Evolutionary conservation across 352 stramenopile species (phyloP).

Genomic region (Pilasporangium apinafurcum): DNA sequence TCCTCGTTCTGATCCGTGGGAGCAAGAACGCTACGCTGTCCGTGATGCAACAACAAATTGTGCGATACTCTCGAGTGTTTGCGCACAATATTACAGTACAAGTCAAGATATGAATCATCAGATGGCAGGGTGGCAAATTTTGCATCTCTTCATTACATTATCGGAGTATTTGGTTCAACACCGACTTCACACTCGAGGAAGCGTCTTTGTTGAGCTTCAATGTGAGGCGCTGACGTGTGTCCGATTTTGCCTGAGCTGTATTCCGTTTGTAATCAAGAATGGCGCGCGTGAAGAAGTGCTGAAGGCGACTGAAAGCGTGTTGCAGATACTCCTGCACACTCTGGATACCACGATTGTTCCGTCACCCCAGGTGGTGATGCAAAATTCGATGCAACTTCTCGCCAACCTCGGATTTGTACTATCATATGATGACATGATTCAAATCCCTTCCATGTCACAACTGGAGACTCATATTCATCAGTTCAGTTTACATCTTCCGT

Average conservation of each 20-base stretch:
- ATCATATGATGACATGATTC: conserved; percentile 59
- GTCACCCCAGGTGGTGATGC: conserved; percentile 53
- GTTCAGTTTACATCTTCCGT: conserved; percentile 64
- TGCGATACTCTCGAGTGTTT: conserved; percentile 53
- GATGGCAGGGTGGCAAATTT: conserved; percentile 58
- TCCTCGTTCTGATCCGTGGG: conserved; percentile 35
- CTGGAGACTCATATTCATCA: conserved; percentile 64
- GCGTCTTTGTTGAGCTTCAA: conserved; percentile 47
- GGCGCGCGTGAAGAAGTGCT: conserved; percentile 46
- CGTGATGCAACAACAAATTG: conserved; percentile 56
- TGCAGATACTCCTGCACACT: conserved; percentile 48
- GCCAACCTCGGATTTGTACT: conserved; percentile 58
- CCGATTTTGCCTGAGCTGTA: conserved; percentile 46
- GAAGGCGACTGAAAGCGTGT: conserved; percentile 37
- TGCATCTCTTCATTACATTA: conserved; percentile 56
- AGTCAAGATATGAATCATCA: conserved; percentile 47
- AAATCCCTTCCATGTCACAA: conserved; percentile 63
- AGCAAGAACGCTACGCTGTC: conserved; percentile 38
- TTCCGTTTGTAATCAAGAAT: conserved; percentile 51
- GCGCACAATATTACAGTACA: conserved; percentile 49
- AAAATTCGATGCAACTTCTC: conserved; percentile 61
- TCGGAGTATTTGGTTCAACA: conserved; percentile 58
- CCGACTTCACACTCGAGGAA: conserved; percentile 43
- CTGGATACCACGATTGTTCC: conserved; percentile 63
- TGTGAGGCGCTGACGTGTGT: conserved; percentile 64